Evolutionary conservation across 208 protist species (phyloP), one percentile per base, ranked within the genome.

Genomic region (Crithidia bombi): DNA sequence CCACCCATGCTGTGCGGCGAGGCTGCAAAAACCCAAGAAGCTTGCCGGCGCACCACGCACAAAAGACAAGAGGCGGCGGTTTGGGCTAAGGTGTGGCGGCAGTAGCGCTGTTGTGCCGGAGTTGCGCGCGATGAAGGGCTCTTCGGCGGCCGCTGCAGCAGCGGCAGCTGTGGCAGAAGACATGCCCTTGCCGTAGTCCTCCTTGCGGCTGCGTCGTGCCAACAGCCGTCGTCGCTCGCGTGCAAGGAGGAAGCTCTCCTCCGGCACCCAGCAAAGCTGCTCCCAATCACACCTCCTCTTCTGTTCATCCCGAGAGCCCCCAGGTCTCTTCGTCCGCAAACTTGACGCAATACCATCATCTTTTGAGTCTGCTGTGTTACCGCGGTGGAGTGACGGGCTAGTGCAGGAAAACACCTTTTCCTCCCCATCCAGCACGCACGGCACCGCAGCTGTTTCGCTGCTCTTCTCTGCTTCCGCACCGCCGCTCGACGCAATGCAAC

Each of bases 1-100:
- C 43, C 57, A 64, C 3, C 57, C 57, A n/a, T 64, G 57, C 43
- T 64, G 57, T 6, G 57, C 57, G 4, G 57, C 57, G 43, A 52
- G 38, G 26, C 28, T 39, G 41, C 57, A 64, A 17, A 64, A 64
- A 4, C 57, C 43, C 28, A 64, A 25, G 26, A 52, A 64, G 57
- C 57, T 51, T 1, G 41, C 12, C 28, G 57, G 57, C 11, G 38
- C 38, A 30, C 43, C 57, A 5, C 28, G 57, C 26, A 64, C 57
- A 38, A 59, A 59, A 3, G 57, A 64, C 26, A 64, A n/a, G 14
- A 64, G 41, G 28, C 57, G 41, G 3, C 57, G 43, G 14, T 51
- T 64, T 5, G 57, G 39, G 12, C 28, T 51, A 3, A 49, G 43
- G 6, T 64, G 57, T 14, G 57, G 57, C 1, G 57, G 57, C 25